phyloP scores from a whole-genome alignment of 768 basidiomycete species.

The Rhizopogon salebrosus region DNA sequence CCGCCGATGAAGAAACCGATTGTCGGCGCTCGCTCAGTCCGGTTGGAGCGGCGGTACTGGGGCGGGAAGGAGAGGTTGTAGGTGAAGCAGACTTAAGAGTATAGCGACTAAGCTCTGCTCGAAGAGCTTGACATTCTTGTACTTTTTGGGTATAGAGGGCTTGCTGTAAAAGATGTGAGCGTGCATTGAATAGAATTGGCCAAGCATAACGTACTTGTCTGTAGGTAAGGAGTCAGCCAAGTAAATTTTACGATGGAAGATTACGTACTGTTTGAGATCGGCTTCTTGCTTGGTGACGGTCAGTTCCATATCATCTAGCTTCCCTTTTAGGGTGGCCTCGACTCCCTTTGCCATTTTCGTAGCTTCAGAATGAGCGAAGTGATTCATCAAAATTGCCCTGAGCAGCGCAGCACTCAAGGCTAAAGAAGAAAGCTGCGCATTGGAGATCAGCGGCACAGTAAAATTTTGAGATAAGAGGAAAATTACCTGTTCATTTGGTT shows the following conservation, averaged over 20 bases:
- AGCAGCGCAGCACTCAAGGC: conserved; percentile 73
- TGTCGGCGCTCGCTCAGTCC: conserved; percentile 24
- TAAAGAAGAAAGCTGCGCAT: conserved; percentile 55
- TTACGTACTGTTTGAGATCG: conserved; percentile 66
- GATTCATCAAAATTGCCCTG: conserved; percentile 79
- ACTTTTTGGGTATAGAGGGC: conserved; percentile 59
- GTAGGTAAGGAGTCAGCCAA: conserved; percentile 19
- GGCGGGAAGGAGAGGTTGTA: conserved; percentile 19
- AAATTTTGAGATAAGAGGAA: conserved; percentile 9
- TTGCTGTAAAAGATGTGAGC: conserved; percentile 38
- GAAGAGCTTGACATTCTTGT: conserved; percentile 66
- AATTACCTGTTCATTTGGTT: conserved; percentile 57
- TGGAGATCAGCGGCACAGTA: conserved; percentile 6
- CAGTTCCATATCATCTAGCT: conserved; percentile 61
- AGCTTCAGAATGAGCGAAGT: conserved; percentile 74
- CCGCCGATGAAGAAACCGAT: conserved; percentile 25
- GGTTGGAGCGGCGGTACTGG: conserved; percentile 22
- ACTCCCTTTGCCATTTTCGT: conserved; percentile 59
- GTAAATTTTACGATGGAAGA: conserved; percentile 7
- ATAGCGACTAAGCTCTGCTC: conserved; percentile 57
- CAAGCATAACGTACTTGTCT: conserved; percentile 53
- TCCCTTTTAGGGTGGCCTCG: conserved; percentile 57
- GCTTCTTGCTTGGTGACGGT: conserved; percentile 56
- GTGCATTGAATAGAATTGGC: not conserved
- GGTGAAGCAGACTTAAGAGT: conserved; percentile 26